Base-by-base conservation (phyloP, 2,329 filamentous ascomycete genomes). In the Hortaea werneckii region DNA sequence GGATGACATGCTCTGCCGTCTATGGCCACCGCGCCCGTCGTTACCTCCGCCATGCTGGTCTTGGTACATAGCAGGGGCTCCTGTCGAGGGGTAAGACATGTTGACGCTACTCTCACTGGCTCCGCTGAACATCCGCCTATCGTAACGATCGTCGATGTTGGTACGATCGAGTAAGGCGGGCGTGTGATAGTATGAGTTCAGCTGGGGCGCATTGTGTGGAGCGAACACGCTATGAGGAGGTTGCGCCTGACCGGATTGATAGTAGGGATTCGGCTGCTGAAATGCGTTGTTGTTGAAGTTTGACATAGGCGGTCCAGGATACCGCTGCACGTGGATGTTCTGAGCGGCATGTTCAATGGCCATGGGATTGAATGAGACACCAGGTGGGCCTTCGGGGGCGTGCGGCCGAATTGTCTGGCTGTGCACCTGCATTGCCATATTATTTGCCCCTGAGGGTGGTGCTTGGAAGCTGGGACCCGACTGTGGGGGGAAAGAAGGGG, bases 1-100 rank as follows among this genome's bases (percentile, higher is more conserved):
- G 27, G 40, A 42, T 6, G 10, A 13, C 9, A 41, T 43, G 40
- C 43, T 49, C 12, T 47, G 41, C 32, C 43, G 44, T 10, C 38
- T 41, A n/a, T 10, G 10, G 11, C 37, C 37, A 34, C 41, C 41
- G 13, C 39, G 40, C 20, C 34, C 29, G 20, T 20, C 20, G 20
- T 20, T 20, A 20, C 20, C 20, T 20, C 20, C 20, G 13, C 13
- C 8, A 8, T 10, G 7, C 13, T n/a, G 10, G 13, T 39, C 37
- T 8, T 39, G 10, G 5, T 20, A 20, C 20, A 20, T 20, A 20
- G 20, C 20, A 20, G 20, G 20, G 20, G 20, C 20, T 20, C 20
- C 20, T 20, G 4, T 4, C 20, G 20, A 20, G 20, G 20, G 20
- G 20, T 20, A 20, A 20, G 20, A 20, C 20, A 20, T 8, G 37